These are phyloP conservation scores for Aspergillus haitiensis DNA, from an alignment of 495 filamentous ascomycete species.

Conservation along the genomic window DNA sequence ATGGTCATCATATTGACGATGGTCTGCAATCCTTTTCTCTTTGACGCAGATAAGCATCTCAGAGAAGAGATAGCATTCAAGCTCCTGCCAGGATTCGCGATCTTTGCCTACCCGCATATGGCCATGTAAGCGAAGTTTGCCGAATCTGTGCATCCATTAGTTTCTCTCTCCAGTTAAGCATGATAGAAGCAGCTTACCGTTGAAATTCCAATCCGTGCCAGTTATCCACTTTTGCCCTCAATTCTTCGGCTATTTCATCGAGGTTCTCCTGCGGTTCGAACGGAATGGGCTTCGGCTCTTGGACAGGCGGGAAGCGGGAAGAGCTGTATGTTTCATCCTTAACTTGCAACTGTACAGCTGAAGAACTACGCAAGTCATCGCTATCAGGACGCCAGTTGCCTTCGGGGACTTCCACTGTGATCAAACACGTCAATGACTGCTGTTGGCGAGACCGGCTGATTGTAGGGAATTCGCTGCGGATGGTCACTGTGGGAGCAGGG, in stretches of 20 bases:
- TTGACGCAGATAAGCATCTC: conserved; percentile 99
- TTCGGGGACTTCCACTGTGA: conserved; percentile 93
- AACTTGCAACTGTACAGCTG: conserved; percentile 56
- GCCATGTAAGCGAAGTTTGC: conserved; percentile 88
- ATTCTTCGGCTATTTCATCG: conserved; percentile 81
- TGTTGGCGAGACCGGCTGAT: conserved; percentile 89
- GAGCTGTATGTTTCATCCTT: conserved; percentile 41
- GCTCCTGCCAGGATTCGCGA: conserved; percentile 94
- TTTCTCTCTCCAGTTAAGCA: neutral
- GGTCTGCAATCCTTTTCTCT: conserved; percentile 74
- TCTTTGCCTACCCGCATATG: conserved; percentile 95
- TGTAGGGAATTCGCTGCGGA: conserved; percentile 96
- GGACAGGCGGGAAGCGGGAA: conserved; percentile 35
- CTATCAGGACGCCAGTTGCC: conserved; percentile 86
- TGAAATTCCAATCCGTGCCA: conserved; percentile 98
- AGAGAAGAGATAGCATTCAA: conserved; percentile 95
- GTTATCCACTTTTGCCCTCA: conserved; percentile 87
- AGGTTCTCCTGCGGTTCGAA: conserved; percentile 64
- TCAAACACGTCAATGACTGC: conserved; percentile 89
- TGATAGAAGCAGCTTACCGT: conserved; percentile 52
- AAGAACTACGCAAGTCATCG: conserved; percentile 72
- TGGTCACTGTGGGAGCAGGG: conserved; percentile 82
- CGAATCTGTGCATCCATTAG: conserved; percentile 61
- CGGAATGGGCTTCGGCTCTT: conserved; percentile 34
- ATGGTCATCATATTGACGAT: conserved; percentile 56